A percentile compares a stretch with the other conserved stretches of the same genome.
Conservation (phyloP, 2,329 filamentous ascomycete genomes). For the Orbilia quercus region DNA sequence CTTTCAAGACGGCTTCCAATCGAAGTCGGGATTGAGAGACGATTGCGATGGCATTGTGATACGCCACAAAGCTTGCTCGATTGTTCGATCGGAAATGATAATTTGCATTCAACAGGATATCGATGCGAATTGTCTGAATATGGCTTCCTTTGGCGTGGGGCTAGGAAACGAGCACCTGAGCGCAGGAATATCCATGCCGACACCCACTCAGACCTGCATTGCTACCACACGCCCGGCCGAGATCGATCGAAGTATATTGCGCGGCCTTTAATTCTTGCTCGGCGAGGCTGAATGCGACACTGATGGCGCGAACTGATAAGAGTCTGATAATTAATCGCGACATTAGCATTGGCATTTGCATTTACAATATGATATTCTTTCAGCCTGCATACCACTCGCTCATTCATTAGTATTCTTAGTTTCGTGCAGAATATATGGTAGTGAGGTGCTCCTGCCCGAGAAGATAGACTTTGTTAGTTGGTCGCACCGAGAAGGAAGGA, state of each 20-base stretch:
- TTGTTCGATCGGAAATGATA: neutral
- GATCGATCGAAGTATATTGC: neutral
- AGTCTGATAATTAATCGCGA: neutral
- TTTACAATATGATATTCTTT: neutral
- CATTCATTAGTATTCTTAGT: neutral
- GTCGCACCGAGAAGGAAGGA: neutral
- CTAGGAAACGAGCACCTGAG: constrained; percentile 6
- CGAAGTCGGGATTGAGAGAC: neutral
- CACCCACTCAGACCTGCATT: neutral
- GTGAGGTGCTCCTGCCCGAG: no score
- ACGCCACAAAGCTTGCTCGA: neutral
- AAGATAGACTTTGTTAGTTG: no score
- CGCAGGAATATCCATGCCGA: neutral
- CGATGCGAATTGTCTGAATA: neutral
- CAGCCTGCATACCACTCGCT: no score
- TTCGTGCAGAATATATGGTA: no score
- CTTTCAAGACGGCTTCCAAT: no score
- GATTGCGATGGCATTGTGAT: neutral
- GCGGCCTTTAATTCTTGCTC: neutral
- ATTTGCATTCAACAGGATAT: neutral
- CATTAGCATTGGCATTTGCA: constrained; percentile 1
- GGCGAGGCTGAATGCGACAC: constrained; percentile 3
- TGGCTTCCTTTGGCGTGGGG: neutral
- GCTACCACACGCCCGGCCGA: neutral
- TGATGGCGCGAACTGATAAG: no score